Percentiles rank a stretch among this genome's conserved stretches.
phyloP scores from a whole-genome alignment of 2,329 filamentous ascomycete genomes.

The Sphaerostilbella broomeana region DNA sequence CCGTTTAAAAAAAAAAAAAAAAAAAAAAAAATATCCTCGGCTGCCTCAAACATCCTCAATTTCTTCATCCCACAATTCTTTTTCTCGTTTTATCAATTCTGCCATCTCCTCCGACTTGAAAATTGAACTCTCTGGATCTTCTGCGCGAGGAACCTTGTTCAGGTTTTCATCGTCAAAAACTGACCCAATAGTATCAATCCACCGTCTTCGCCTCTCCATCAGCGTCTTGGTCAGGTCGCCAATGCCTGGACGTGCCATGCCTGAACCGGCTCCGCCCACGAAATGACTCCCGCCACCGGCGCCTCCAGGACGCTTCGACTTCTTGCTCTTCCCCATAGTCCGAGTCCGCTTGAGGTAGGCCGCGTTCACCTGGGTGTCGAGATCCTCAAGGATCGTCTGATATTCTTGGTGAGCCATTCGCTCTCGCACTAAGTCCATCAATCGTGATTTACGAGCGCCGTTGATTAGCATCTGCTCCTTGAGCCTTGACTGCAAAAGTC shows the following conservation, averaged over 20 bases:
- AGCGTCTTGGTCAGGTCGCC: conserved; percentile 85
- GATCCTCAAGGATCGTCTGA: conserved; percentile 90
- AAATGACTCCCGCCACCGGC: conserved; percentile 64
- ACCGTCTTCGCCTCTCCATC: conserved; percentile 84
- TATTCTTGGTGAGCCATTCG: conserved; percentile 96
- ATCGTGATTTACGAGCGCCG: conserved; percentile 78
- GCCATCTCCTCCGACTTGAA: conserved; percentile 71
- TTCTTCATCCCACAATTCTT: conserved; percentile 76
- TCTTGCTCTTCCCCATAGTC: conserved; percentile 89
- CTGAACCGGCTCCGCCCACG: conserved; percentile 51
- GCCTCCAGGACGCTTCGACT: conserved; percentile 73
- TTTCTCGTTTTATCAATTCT: conserved; percentile 65
- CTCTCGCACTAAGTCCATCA: conserved; percentile 83
- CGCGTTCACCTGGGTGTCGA: conserved; percentile 89
- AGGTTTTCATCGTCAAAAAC: conserved; percentile 82
- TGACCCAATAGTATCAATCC: conserved; percentile 84
- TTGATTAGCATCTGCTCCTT: conserved; percentile 81
- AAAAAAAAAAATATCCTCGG: neutral
- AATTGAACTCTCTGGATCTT: conserved; percentile 60
- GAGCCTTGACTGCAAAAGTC: conserved; percentile 74
- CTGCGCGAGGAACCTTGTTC: conserved; percentile 59
- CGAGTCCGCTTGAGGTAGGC: conserved; percentile 94
- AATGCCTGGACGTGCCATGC: conserved; percentile 68
- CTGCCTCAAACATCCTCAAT: conserved; percentile 49
- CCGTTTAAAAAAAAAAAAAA: neutral